A percentile compares a stretch with the other conserved stretches of the same genome.
phyloP scores from a whole-genome alignment of 805 yeast species.

The Teunomyces stri region DNA sequence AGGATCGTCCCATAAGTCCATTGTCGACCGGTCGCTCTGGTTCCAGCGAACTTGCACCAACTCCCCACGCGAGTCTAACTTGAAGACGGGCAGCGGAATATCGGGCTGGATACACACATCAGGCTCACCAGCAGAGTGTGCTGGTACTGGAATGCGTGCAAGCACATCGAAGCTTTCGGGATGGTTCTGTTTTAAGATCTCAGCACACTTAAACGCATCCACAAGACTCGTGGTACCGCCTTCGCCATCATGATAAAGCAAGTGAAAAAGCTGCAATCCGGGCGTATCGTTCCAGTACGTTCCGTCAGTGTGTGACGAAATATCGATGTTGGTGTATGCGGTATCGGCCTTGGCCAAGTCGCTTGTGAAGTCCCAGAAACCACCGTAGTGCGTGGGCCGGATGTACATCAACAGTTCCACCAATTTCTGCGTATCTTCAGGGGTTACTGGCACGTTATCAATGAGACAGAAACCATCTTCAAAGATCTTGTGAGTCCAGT shows the following conservation, averaged over 20 bases:
- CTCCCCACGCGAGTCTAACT: constrained; percentile 49
- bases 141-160: constrained; percentile 52
- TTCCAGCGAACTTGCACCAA: constrained; percentile 69
- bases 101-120: constrained; percentile 59
- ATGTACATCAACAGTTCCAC: constrained; percentile 58
- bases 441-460: constrained; percentile 56
- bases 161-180: constrained; percentile 54
- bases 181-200: constrained; percentile 40
- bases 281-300: constrained; percentile 76
- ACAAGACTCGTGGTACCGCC: constrained; percentile 70
- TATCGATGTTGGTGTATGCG: constrained; percentile 67
- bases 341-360: constrained; percentile 67
- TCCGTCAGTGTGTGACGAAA: constrained; percentile 68
- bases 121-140: constrained; percentile 74
- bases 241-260: constrained; percentile 58
- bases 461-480: constrained; percentile 61
- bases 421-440: constrained; percentile 57
- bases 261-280: constrained; percentile 66
- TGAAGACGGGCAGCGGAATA: constrained; percentile 55
- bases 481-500: constrained; percentile 55
- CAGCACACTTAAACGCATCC: constrained; percentile 64
- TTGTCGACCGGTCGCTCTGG: constrained; percentile 64
- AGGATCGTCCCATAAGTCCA: constrained; percentile 49
- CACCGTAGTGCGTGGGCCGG: constrained; percentile 74
- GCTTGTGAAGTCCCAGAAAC: constrained; percentile 76